These are phyloP conservation scores for Coniophora puteana DNA, from an alignment of 1,284 basidiomycete genomes.

Conservation along the genomic window DNA sequence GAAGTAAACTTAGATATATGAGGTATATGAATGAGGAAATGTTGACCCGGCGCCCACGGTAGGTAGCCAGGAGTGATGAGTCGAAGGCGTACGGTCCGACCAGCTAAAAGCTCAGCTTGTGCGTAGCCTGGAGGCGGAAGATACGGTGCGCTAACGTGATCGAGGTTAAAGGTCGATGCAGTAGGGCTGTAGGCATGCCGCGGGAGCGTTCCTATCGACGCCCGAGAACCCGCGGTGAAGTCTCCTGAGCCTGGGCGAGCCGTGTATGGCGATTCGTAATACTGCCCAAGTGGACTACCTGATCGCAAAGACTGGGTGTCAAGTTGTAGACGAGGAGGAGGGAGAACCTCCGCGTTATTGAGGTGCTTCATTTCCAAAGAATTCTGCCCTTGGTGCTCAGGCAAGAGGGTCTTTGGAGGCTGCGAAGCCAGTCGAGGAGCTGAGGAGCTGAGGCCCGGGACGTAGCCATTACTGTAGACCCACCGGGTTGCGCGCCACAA, in stretches of 20 bases:
- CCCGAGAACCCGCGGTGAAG: slow-evolving; percentile 6
- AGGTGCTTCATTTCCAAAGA: slow-evolving; percentile 22
- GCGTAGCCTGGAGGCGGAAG: slow-evolving; percentile 66
- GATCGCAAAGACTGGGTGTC: slow-evolving; percentile 12
- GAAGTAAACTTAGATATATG: slow-evolving; percentile 63
- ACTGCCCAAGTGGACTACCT: slow-evolving; percentile 20
- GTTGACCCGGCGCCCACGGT: slow-evolving; percentile 77
- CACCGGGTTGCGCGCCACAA: slow-evolving; percentile 57
- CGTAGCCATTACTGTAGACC: slow-evolving; percentile 61
- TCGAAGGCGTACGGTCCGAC: slow-evolving; percentile 73
- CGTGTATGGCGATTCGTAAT: slow-evolving; percentile 19
- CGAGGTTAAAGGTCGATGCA: slow-evolving; percentile 7
- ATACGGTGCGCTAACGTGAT: too few species aligned
- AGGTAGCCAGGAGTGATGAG: slow-evolving; percentile 59
- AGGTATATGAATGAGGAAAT: slow-evolving; percentile 74
- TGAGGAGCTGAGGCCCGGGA: slow-evolving; percentile 15
- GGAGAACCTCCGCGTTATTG: slow-evolving; percentile 5
- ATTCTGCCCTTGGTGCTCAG: slow-evolving; percentile 9
- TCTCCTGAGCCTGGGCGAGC: too few species aligned
- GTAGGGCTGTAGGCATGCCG: too few species aligned
- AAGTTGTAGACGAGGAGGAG: background rate
- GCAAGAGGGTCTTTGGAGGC: background rate
- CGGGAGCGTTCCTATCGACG: slow-evolving; percentile 10
- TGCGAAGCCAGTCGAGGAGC: background rate
- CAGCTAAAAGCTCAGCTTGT: slow-evolving; percentile 76